Percentiles rank a stretch among this genome's conserved stretches.
Conservation (phyloP, 768 basidiomycete genomes). For the Suillus subalutaceus region DNA sequence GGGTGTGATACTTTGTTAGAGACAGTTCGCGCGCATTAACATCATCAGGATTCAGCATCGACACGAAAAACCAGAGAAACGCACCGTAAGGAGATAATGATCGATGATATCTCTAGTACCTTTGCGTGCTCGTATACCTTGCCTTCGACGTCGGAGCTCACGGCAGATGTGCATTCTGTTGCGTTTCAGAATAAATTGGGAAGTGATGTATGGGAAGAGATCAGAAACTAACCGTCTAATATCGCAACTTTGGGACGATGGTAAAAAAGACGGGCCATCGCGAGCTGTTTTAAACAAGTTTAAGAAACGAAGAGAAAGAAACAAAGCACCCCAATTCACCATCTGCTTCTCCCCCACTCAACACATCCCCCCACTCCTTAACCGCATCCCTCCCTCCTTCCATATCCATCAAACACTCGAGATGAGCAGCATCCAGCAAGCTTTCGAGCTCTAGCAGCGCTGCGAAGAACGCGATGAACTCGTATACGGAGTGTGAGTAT, state of each 20-base stretch:
- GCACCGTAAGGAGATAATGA: constrained; percentile 88
- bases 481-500: constrained; percentile 41
- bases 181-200: constrained; percentile 38
- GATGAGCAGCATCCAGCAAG: constrained; percentile 76
- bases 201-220: constrained; percentile 38
- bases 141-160: constrained; percentile 95
- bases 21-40: constrained; percentile 58
- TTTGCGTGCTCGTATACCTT: constrained; percentile 95
- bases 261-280: constrained; percentile 91
- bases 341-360: constrained; percentile 94
- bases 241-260: constrained; percentile 82
- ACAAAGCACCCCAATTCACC: constrained; percentile 38
- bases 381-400: constrained; percentile 89
- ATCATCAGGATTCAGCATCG: neutral
- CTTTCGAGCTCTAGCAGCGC: constrained; percentile 71
- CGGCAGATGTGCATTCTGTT: constrained; percentile 91
- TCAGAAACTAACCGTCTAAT: constrained; percentile 47
- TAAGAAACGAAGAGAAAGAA: neutral
- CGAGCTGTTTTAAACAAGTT: constrained; percentile 56
- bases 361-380: constrained; percentile 95
- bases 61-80: constrained; percentile 15
- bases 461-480: constrained; percentile 21
- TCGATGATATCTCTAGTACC: constrained; percentile 83
- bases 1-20: constrained; percentile 86
- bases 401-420: constrained; percentile 81